Evolutionary conservation across 225 moss, liverwort and hornwort species (phyloP).

Genomic region (Lunularia cruciata): DNA sequence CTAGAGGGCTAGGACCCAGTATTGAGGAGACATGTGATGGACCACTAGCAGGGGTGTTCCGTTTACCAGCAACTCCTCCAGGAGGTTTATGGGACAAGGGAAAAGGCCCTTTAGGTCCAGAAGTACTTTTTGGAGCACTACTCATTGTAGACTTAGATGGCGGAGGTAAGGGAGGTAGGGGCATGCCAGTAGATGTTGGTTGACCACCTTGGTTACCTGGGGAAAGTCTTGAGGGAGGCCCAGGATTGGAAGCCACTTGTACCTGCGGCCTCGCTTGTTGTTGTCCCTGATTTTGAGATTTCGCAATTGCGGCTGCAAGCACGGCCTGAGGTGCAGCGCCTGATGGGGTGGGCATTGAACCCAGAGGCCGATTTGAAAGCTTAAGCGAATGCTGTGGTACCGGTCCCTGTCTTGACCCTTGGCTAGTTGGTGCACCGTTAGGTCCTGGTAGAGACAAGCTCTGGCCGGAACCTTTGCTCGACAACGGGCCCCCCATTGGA

Average conservation of each 20-base stretch:
- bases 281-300: constrained; percentile 49
- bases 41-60: constrained; percentile 48
- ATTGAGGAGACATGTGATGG: constrained; percentile 56
- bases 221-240: constrained; percentile 36
- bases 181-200: constrained; percentile 36
- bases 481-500: constrained; percentile 34
- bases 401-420: constrained; percentile 44
- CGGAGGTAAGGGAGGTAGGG: constrained; percentile 44
- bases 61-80: constrained; percentile 45
- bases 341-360: constrained; percentile 50
- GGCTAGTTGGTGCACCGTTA: constrained; percentile 36
- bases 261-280: constrained; percentile 45
- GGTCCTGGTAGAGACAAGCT: constrained; percentile 50
- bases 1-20: constrained; percentile 62
- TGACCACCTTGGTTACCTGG: constrained; percentile 24
- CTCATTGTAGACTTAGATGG: constrained; percentile 43
- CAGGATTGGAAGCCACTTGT: constrained; percentile 25
- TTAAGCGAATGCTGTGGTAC: constrained; percentile 48
- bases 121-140: constrained; percentile 43
- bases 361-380: constrained; percentile 47
- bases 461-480: constrained; percentile 46
- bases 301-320: constrained; percentile 77
- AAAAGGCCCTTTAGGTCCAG: constrained; percentile 49
- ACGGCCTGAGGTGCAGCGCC: constrained; percentile 63
- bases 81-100: constrained; percentile 44